Conservation (phyloP, 1,139 yeast species). For the Nakaseomyces glabratus region DNA sequence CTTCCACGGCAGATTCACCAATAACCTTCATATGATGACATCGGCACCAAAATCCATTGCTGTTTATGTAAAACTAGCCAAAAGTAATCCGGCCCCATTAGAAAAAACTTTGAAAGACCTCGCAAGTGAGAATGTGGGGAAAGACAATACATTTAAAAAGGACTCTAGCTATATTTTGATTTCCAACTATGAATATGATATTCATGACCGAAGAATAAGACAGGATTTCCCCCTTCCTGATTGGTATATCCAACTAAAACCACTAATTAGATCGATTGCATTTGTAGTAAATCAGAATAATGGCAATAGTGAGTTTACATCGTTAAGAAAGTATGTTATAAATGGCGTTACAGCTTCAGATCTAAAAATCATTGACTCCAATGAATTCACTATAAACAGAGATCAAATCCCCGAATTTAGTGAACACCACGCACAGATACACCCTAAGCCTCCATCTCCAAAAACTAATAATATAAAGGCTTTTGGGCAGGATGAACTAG, state of each 20-base stretch:
- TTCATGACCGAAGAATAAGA: slow-evolving; percentile 19
- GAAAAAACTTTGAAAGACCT: slow-evolving; percentile 6
- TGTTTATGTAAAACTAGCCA: slow-evolving; percentile 26
- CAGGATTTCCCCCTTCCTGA: slow-evolving; percentile 29
- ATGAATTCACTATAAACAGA: slow-evolving; percentile 13
- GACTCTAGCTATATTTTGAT: slow-evolving; percentile 24
- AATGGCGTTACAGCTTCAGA: slow-evolving; percentile 34
- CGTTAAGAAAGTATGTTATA: slow-evolving; percentile 30
- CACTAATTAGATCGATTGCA: slow-evolving; percentile 28
- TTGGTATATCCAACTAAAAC: slow-evolving; percentile 26
- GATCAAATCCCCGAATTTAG: slow-evolving; percentile 16
- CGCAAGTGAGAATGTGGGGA: slow-evolving; percentile 7
- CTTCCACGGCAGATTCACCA: slow-evolving; percentile 30
- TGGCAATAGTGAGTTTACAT: slow-evolving; percentile 31
- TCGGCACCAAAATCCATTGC: slow-evolving; percentile 33
- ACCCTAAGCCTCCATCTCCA: too few relatives aligned
- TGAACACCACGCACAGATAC: neutral
- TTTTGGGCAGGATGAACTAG: slow-evolving; percentile 29
- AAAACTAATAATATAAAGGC: slow-evolving; percentile 18
- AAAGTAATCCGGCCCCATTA: slow-evolving; percentile 6
- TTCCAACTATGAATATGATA: slow-evolving; percentile 25
- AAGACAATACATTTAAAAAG: slow-evolving; percentile 2
- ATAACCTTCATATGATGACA: slow-evolving; percentile 30
- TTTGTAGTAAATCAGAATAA: slow-evolving; percentile 29
- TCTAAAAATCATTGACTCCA: slow-evolving; percentile 23